These are phyloP conservation scores for Rheum nobile DNA, from an alignment of 148 eudicot genomes.

Conservation along the genomic window DNA sequence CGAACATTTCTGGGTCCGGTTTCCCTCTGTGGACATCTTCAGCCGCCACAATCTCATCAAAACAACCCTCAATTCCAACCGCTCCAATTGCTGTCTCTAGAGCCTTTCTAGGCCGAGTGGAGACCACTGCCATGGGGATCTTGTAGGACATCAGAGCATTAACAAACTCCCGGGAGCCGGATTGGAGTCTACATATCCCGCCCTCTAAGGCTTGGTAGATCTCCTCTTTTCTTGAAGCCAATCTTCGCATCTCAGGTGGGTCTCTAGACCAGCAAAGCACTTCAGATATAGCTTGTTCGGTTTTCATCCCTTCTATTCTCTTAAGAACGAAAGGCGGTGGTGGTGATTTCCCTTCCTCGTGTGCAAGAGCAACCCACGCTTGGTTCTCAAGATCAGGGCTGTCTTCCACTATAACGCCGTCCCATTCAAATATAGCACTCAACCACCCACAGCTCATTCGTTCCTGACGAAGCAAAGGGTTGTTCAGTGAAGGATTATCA, in stretches of 20 bases:
- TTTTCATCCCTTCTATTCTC: slow-evolving; percentile 89
- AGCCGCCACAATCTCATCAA: slow-evolving; percentile 63
- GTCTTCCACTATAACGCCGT: slow-evolving; percentile 82
- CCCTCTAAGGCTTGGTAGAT: slow-evolving; percentile 67
- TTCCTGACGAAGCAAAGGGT: slow-evolving; percentile 80
- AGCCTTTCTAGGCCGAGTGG: slow-evolving; percentile 63
- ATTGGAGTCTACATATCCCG: slow-evolving; percentile 53
- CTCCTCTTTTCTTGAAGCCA: slow-evolving; percentile 71
- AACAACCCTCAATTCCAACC: slow-evolving; percentile 64
- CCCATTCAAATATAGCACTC: slow-evolving; percentile 93
- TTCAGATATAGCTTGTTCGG: slow-evolving; percentile 87
- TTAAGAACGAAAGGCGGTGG: slow-evolving; percentile 50
- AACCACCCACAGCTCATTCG: slow-evolving; percentile 95
- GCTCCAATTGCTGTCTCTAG: slow-evolving; percentile 61
- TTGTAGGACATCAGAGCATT: slow-evolving; percentile 43
- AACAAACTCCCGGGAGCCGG: slow-evolving; percentile 75
- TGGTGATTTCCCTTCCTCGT: slow-evolving; percentile 82
- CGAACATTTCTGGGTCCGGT: slow-evolving; percentile 97
- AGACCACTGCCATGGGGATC: slow-evolving; percentile 87
- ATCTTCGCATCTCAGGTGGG: slow-evolving; percentile 37
- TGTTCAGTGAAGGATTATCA: slow-evolving; percentile 65
- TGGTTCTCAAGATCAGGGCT: slow-evolving; percentile 76
- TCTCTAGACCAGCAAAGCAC: slow-evolving; percentile 96
- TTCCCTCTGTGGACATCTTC: slow-evolving; percentile 91
- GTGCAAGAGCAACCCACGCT: slow-evolving; percentile 69